Base-by-base conservation (phyloP, 805 yeast species). In the Wickerhamia fluorescens region DNA sequence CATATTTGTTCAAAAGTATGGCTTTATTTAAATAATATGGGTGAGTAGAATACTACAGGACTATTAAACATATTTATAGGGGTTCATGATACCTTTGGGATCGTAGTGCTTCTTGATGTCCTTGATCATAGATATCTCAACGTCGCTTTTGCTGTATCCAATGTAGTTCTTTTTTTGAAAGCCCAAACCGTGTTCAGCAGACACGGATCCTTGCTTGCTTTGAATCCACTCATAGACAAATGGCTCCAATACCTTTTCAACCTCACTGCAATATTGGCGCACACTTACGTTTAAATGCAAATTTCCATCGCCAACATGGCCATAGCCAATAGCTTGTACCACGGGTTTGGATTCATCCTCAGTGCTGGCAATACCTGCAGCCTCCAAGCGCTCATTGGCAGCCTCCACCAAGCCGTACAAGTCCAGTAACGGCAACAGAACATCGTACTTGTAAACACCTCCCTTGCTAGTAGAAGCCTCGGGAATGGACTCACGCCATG, bases 231-330 rank as follows among this genome's bases (percentile, higher is more conserved):
- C 95, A 52, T 87, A 92, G 17, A 92, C 92, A 58, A 82, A 92
- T 25, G 98, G 98, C 57, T 92, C 98, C 37, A 92, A 68, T 2
- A 71, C 73, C 31, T 71, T 61, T 58, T 92, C 97, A 31, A 92
- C 83, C 16, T 68, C 73, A 52, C 83, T 79, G 38, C 68, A 68
- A 58, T 92, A 92, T 46, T 75, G 71, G 55, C 96, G 74, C 11
- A 87, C 95, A 24, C 94, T 80, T 29, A 92, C 94, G 51, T 92
- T 92, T 50, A 92, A 72, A 56, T 92, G 98, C 47, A 92, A 65
- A 58, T 92, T 92, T 30, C 98, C 97, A 52, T 92, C 98, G 33
- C 98, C 98, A 46, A 92, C 73, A 50, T 92, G 98, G n/a, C 98
- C 98, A 48, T 89, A 92, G 0, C 98, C 98, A 41, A 89, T 78